Percentiles rank a stretch among this genome's conserved stretches.
Conservation (phyloP, 2,329 filamentous ascomycete species). For the Colletotrichum lentis region DNA sequence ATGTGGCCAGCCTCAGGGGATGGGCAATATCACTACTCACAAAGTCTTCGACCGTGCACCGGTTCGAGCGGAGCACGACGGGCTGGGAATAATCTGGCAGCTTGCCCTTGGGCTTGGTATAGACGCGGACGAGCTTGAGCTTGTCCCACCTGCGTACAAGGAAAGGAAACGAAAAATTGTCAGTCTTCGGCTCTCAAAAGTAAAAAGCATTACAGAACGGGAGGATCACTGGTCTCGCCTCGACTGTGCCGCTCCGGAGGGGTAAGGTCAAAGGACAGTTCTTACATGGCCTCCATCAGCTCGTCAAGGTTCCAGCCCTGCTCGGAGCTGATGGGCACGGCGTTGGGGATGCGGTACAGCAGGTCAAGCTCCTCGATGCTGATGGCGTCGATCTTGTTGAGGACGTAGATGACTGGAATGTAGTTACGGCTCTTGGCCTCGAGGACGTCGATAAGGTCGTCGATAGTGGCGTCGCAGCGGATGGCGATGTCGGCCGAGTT, state of each 20-base stretch:
- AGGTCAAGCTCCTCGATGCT: conserved; percentile 97
- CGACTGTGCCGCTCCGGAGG: conserved; percentile 8
- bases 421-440: conserved; percentile 95
- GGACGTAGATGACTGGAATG: conserved; percentile 97
- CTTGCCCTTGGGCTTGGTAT: conserved; percentile 97
- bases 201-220: background rate
- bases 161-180: conserved; percentile 8
- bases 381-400: conserved; percentile 99
- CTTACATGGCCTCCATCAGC: conserved; percentile 88
- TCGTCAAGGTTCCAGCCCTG: conserved; percentile 98
- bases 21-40: conserved; percentile 64
- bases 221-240: conserved; percentile 1
- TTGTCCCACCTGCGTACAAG: conserved; percentile 78
- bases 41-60: conserved; percentile 95
- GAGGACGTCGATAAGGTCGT: conserved; percentile 94
- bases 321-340: conserved; percentile 96
- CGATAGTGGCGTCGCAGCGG: conserved; percentile 95
- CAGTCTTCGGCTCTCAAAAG: conserved; percentile 8
- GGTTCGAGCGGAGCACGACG: conserved; percentile 83
- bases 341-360: conserved; percentile 95
- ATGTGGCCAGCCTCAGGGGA: background rate
- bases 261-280: conserved; percentile 27
- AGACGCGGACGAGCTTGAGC: conserved; percentile 87
- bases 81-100: conserved; percentile 91
- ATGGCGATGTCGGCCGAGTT: conserved; percentile 97